Percentiles rank a stretch among this genome's conserved stretches.
Evolutionary conservation across 768 basidiomycete species (phyloP).

Genomic region (Boletus rubropictus): DNA sequence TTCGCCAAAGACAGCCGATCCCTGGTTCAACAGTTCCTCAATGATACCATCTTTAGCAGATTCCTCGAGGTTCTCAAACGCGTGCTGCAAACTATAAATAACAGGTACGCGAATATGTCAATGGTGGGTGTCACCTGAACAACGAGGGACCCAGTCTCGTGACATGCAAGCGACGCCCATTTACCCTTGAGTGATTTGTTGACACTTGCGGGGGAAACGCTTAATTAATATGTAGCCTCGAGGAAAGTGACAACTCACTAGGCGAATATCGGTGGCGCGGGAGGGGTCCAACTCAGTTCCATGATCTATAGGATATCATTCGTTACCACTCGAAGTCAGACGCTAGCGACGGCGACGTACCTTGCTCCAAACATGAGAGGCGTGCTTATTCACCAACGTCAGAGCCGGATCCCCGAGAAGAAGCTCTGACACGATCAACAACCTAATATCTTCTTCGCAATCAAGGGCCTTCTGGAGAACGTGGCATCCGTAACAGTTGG

Average conservation of each 20-base stretch:
- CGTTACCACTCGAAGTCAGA: constrained; percentile 5
- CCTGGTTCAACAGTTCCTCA: constrained; percentile 75
- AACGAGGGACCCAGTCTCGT: constrained; percentile 85
- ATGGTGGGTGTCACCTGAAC: constrained; percentile 54
- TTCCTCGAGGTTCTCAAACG: constrained; percentile 81
- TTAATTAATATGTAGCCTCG: background rate
- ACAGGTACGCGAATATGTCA: background rate
- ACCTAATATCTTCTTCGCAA: constrained; percentile 81
- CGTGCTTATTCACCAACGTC: constrained; percentile 86
- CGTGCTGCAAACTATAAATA: constrained; percentile 45
- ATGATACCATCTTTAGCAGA: constrained; percentile 81
- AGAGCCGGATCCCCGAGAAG: constrained; percentile 79
- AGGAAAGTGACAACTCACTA: constrained; percentile 46
- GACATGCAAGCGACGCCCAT: constrained; percentile 85
- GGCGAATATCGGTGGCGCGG: constrained; percentile 83
- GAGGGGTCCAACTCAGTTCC: constrained; percentile 84
- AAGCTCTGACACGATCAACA: constrained; percentile 80
- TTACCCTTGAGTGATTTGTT: constrained; percentile 84
- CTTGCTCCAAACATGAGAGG: constrained; percentile 91
- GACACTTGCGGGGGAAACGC: constrained; percentile 43
- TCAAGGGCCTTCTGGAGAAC: constrained; percentile 87
- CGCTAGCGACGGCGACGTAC: constrained; percentile 30
- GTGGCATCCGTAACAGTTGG: constrained; percentile 86
- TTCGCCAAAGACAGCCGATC: constrained; percentile 59
- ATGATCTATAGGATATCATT: constrained; percentile 54